Evolutionary conservation across 2,329 filamentous ascomycete genomes (phyloP).

Genomic region (Ceratocystis alfenasii): DNA sequence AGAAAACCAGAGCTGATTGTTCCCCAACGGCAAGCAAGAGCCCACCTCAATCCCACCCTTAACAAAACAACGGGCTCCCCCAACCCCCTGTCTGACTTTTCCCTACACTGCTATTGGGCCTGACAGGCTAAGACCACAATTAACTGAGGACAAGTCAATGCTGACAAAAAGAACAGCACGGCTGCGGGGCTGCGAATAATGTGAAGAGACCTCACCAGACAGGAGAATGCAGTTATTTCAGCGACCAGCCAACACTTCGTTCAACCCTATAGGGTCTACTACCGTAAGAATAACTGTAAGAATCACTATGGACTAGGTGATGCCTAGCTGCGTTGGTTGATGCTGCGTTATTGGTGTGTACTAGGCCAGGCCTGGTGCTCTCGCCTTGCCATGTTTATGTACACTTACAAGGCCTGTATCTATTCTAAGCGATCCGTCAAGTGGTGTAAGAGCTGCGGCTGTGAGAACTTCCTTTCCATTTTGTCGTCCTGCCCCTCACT

Average conservation of each 20-base stretch:
- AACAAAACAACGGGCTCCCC: constrained; percentile 14
- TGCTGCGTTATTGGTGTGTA: background rate
- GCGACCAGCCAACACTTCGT: background rate
- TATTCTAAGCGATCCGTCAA: constrained; percentile 8
- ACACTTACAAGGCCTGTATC: constrained; percentile 5
- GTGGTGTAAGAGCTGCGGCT: constrained; percentile 1
- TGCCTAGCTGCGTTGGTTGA: background rate
- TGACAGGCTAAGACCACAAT: background rate
- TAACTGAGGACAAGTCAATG: background rate
- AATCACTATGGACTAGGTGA: background rate
- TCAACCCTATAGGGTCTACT: too few relatives aligned
- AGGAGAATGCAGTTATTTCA: background rate
- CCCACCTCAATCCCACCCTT: constrained; percentile 17
- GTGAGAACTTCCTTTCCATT: background rate
- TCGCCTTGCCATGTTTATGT: background rate
- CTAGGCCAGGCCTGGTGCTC: background rate
- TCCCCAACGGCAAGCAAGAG: constrained; percentile 20
- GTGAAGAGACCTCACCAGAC: background rate
- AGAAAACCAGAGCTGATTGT: background rate
- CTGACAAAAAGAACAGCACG: background rate
- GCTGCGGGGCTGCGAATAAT: background rate
- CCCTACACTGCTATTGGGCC: background rate
- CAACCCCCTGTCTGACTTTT: constrained; percentile 16
- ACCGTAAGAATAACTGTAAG: background rate
- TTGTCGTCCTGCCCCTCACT: background rate